Percentiles rank a stretch among this genome's conserved stretches.
These are phyloP conservation scores for Talaromyces rugulosus DNA, from an alignment of 2,329 filamentous ascomycete species.

Conservation along the genomic window DNA sequence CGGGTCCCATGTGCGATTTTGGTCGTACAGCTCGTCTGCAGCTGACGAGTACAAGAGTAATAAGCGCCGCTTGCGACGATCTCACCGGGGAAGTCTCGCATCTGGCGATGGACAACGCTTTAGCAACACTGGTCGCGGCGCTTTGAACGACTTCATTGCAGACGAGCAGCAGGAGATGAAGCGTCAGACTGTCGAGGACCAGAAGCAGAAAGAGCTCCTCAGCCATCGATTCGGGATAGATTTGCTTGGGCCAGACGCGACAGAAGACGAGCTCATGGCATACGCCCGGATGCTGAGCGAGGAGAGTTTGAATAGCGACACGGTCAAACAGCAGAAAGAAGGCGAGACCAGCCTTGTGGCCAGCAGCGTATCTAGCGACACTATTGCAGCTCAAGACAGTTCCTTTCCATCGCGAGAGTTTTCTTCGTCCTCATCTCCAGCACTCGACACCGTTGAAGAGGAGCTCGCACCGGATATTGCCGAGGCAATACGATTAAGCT, in stretches of 20 bases:
- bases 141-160: constrained; percentile 75
- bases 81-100: constrained; percentile 60
- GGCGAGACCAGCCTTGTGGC: constrained; percentile 35
- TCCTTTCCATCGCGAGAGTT: constrained; percentile 25
- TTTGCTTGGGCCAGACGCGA: constrained; percentile 54
- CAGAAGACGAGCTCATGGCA: constrained; percentile 59
- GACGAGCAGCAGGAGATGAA: constrained; percentile 80
- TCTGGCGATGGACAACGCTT: constrained; percentile 52
- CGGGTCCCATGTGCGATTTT: constrained; percentile 83
- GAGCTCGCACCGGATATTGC: constrained; percentile 56
- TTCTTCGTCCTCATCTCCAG: constrained; percentile 34
- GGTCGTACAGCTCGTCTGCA: constrained; percentile 82
- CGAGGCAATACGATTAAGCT: constrained; percentile 57
- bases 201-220: constrained; percentile 65
- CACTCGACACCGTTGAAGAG: constrained; percentile 40
- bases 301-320: constrained; percentile 52
- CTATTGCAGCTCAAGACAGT: constrained; percentile 28
- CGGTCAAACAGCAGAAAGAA: constrained; percentile 41
- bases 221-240: constrained; percentile 81
- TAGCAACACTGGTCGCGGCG: constrained; percentile 60
- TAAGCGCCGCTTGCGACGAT: constrained; percentile 73
- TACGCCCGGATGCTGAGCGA: constrained; percentile 61
- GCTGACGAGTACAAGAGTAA: constrained; percentile 69
- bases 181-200: constrained; percentile 63
- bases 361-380: constrained; percentile 36